These are phyloP conservation scores for Hortaea werneckii DNA, from an alignment of 2,329 filamentous ascomycete genomes.

Conservation along the genomic window DNA sequence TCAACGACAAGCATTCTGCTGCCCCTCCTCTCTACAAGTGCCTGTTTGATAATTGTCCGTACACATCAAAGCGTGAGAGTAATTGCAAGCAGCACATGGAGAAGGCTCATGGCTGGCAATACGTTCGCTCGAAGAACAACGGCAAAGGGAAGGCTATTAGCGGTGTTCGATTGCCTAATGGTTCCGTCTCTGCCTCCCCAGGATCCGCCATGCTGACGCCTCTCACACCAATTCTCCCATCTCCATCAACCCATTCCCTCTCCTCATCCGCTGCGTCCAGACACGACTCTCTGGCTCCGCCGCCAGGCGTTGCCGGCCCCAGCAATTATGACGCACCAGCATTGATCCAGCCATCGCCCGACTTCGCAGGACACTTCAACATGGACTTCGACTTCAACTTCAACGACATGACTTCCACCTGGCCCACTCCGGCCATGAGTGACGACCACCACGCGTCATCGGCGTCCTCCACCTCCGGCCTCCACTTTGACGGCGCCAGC, in stretches of 20 bases:
- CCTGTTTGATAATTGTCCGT: conserved; percentile 71
- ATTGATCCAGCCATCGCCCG: conserved; percentile 19
- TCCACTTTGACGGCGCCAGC: conserved; percentile 22
- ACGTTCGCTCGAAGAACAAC: conserved; percentile 86
- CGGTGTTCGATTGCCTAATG: conserved; percentile 44
- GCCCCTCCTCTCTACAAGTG: conserved; percentile 76
- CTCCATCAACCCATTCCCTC: conserved; percentile 31
- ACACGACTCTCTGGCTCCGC: conserved; percentile 22
- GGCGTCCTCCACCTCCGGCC: conserved; percentile 29
- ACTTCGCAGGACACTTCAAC: conserved; percentile 27
- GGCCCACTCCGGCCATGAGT: conserved; percentile 24
- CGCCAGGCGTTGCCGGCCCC: conserved; percentile 20
- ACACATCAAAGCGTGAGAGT: conserved; percentile 89
- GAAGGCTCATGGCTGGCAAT: conserved; percentile 86
- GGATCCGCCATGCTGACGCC: conserved; percentile 34
- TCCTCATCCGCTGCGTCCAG: conserved; percentile 11
- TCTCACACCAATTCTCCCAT: conserved; percentile 28
- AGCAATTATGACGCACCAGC: conserved; percentile 21
- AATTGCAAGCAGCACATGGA: conserved; percentile 99
- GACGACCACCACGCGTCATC: conserved; percentile 21
- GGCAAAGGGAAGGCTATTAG: conserved; percentile 53
- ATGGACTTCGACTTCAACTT: conserved; percentile 22
- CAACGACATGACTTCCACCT: conserved; percentile 16
- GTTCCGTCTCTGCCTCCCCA: conserved; percentile 54
- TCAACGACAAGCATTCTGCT: conserved; percentile 88